A percentile compares a stretch with the other conserved stretches of the same genome.
Conservation (phyloP, 2,329 filamentous ascomycete species). For the Chrysoporthe puriensis region DNA sequence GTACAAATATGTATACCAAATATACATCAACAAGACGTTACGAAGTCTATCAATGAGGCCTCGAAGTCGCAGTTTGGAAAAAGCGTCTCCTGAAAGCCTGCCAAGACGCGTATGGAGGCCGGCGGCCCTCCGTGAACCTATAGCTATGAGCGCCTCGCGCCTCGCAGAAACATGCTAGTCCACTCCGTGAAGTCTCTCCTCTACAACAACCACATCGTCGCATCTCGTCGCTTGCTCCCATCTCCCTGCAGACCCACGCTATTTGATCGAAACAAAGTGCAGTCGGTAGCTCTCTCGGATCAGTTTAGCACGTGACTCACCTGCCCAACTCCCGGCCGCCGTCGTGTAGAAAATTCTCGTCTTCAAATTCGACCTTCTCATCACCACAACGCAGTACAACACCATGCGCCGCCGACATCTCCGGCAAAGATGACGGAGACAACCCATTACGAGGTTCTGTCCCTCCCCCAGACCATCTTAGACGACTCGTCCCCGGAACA, state of each 20-base stretch:
- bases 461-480: constrained; percentile 54
- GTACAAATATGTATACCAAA: constrained; percentile 19
- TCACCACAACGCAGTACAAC: neutral
- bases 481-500: constrained; percentile 46
- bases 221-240: neutral
- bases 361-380: neutral
- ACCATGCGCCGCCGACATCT: neutral
- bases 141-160: neutral
- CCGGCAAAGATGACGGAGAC: constrained; percentile 34
- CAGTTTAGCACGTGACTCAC: constrained; percentile 27
- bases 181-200: neutral
- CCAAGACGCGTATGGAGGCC: neutral
- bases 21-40: neutral
- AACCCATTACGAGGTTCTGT: constrained; percentile 65
- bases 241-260: neutral
- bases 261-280: neutral
- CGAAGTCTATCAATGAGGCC: neutral
- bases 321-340: neutral
- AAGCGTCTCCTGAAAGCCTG: neutral
- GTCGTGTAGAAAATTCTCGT: constrained; percentile 6
- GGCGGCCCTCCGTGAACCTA: neutral
- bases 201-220: neutral
- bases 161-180: neutral
- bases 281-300: neutral
- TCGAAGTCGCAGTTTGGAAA: too few relatives aligned